Evolutionary conservation across 225 moss, liverwort and hornwort genomes (phyloP).

Genomic region (Polytrichum commune): DNA sequence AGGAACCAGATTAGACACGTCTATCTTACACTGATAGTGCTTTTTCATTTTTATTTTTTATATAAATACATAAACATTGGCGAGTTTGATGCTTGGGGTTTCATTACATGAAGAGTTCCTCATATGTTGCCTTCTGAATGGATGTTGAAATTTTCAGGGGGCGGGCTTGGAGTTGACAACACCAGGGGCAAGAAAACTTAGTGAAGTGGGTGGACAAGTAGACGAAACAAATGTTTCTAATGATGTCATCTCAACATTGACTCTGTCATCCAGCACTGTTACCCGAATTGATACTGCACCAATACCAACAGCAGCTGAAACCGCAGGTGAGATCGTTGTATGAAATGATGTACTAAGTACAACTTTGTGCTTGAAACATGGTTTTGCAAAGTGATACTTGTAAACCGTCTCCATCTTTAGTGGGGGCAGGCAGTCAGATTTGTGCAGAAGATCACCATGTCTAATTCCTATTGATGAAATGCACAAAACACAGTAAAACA

Average conservation of each 20-base stretch:
- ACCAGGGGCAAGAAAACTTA: slow-evolving; percentile 39
- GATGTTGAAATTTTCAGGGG: slow-evolving; percentile 22
- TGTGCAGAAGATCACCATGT: background rate
- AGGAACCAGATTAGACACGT: too few species aligned
- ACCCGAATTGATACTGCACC: slow-evolving; percentile 15
- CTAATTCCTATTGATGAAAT: background rate
- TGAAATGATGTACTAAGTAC: background rate
- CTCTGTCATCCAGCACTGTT: slow-evolving; percentile 31
- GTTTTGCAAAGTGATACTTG: background rate
- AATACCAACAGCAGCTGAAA: slow-evolving; percentile 30
- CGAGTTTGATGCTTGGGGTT: too few species aligned
- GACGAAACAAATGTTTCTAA: slow-evolving; percentile 18
- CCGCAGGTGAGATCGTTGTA: background rate
- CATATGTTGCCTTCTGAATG: too few species aligned
- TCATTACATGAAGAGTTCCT: too few species aligned
- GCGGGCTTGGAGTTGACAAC: slow-evolving; percentile 45
- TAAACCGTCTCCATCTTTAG: background rate
- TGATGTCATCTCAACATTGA: slow-evolving; percentile 31
- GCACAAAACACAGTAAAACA: background rate
- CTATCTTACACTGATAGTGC: too few species aligned
- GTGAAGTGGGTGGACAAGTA: slow-evolving; percentile 21
- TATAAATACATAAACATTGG: too few species aligned
- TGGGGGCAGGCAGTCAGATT: background rate
- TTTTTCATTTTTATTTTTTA: too few species aligned
- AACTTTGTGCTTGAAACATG: background rate